Base-by-base conservation (phyloP, 2,329 filamentous ascomycete genomes). In the Alternaria triticimaculans region DNA sequence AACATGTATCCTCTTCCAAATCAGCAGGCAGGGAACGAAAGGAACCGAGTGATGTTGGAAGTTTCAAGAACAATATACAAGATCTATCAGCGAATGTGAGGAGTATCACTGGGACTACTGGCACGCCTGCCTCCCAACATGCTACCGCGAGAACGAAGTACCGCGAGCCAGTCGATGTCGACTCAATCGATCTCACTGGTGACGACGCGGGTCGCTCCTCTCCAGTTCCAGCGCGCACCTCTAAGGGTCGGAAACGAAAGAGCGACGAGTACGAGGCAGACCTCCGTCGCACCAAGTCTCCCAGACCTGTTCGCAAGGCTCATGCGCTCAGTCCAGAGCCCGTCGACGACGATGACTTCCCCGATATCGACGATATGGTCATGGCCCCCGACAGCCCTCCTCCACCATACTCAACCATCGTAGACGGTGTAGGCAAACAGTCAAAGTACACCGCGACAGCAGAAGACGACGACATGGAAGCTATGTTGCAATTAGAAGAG, bases 331-430 rank as follows among this genome's bases (percentile, higher is more conserved):
- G 66, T 50, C 65, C 70, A 25, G 65, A 67, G n/a, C 54, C 48
- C 14, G 55, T 65, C 11, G 67, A 70, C 30, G 78, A 77, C 6
- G 66, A 71, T 25, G 79, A 78, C 2, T 82, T 82, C 61, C 70
- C 74, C 5, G 69, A 79, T 20, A 82, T 84, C 41, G 81, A 83
- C 49, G 72, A 76, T n/a, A 63, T 78, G 21, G 46, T 71, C 18
- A 63, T 68, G 61, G 66, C 65, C 26, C 68, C 71, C 26, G 62
- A 65, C n/a, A 67, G 70, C 15, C 77, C 77, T 14, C 78, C 78
- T 18, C 78, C 78, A 8, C 83, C 83, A 5, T 85, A 84, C 64
- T 85, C 83, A 3, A 84, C 81, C 0, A 74, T 82, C 25, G 75
- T 77, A 30, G 55, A 54, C 11, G 57, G 37, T 37, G 58, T 46